Evolutionary conservation across 345 rosid species (phyloP).

Genomic region (Pugionium cornutum): DNA sequence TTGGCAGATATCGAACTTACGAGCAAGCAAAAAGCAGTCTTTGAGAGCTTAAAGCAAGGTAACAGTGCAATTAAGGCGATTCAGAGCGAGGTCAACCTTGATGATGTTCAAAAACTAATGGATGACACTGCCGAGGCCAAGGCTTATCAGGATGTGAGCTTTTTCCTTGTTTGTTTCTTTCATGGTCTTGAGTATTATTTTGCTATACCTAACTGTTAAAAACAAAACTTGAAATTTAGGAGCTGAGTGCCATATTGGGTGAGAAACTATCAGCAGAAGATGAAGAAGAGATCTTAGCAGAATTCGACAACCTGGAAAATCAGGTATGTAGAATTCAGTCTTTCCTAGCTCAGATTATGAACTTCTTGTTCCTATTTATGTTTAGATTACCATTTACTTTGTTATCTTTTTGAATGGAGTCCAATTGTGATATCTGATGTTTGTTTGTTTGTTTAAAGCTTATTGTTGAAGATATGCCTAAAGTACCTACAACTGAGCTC

Average conservation of each 20-base stretch:
- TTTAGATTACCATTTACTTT: neutral
- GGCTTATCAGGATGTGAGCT: slow-evolving; percentile 93
- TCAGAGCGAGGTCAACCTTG: slow-evolving; percentile 82
- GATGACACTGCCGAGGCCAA: slow-evolving; percentile 93
- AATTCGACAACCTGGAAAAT: slow-evolving; percentile 79
- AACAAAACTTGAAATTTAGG: slow-evolving; percentile 46
- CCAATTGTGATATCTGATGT: slow-evolving; percentile 18
- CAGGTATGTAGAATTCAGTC: slow-evolving; percentile 48
- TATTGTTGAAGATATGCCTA: slow-evolving; percentile 67
- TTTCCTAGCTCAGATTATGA: neutral
- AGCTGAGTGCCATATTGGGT: slow-evolving; percentile 84
- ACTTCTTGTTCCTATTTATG: neutral
- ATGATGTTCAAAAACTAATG: slow-evolving; percentile 93
- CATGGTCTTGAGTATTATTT: neutral
- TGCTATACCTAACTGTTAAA: slow-evolving; percentile 17
- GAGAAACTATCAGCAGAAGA: slow-evolving; percentile 90
- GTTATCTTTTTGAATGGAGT: slow-evolving; percentile 16
- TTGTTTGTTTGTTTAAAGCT: slow-evolving; percentile 45
- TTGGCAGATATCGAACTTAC: slow-evolving; percentile 90
- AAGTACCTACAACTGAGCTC: slow-evolving; percentile 55
- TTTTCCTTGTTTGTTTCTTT: neutral
- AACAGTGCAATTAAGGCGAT: slow-evolving; percentile 79
- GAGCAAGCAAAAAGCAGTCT: slow-evolving; percentile 95
- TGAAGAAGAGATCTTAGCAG: slow-evolving; percentile 94
- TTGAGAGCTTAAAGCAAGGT: slow-evolving; percentile 87